These are phyloP conservation scores for Mallotus nudiflorus DNA, from an alignment of 345 rosid genomes.

Conservation along the genomic window DNA sequence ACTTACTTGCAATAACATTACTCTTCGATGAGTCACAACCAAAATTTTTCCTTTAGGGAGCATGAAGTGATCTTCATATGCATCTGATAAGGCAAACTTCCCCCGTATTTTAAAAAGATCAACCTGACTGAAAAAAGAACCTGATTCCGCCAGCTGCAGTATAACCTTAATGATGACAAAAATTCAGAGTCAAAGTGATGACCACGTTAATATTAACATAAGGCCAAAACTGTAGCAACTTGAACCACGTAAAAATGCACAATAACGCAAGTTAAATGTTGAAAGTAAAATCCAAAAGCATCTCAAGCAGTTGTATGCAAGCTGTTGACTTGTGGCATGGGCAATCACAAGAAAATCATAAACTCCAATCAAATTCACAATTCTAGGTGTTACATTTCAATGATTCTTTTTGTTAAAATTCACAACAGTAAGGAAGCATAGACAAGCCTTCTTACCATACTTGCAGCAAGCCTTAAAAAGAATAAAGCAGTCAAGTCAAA, in stretches of 20 bases:
- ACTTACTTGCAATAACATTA: slow-evolving; percentile 80
- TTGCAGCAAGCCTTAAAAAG: background rate
- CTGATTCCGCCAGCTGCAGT: slow-evolving; percentile 93
- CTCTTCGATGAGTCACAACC: slow-evolving; percentile 80
- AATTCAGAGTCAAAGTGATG: slow-evolving; percentile 14
- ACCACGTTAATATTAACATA: background rate
- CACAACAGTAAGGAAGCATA: background rate
- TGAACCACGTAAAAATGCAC: background rate
- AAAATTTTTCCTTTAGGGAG: slow-evolving; percentile 78
- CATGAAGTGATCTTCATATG: slow-evolving; percentile 90
- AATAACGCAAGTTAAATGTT: background rate
- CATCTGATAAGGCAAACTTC: slow-evolving; percentile 94
- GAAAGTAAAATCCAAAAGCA: background rate
- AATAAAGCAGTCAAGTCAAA: background rate
- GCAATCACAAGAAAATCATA: background rate
- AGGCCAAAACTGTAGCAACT: background rate
- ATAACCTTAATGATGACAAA: slow-evolving; percentile 61
- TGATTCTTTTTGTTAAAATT: background rate
- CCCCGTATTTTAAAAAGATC: slow-evolving; percentile 98
- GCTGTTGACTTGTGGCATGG: too few relatives aligned
- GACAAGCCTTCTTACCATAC: background rate
- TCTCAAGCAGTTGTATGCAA: background rate
- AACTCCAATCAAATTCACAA: background rate
- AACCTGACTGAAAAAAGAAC: slow-evolving; percentile 89
- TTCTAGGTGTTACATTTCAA: background rate